These are phyloP conservation scores for Coemansia sp. DNA, from an alignment of 192 early-diverging fungal species.

Conservation along the genomic window DNA sequence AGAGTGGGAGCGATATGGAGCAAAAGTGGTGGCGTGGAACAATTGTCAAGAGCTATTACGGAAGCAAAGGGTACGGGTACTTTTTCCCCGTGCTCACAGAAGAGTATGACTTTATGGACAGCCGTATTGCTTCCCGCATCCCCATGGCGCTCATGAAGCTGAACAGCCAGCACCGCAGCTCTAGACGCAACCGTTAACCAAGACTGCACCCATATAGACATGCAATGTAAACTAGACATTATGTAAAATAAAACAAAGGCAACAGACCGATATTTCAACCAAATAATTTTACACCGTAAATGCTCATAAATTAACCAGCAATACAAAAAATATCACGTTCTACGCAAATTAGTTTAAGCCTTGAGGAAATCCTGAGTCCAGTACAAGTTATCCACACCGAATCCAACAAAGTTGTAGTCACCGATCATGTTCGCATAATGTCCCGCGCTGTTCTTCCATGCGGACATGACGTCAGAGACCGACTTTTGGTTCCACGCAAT, in stretches of 20 bases:
- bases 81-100: slow-evolving; percentile 46
- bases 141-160: slow-evolving; percentile 28
- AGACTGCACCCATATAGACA: neutral
- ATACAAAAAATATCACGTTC: too few relatives aligned
- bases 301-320: too few relatives aligned
- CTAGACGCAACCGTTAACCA: slow-evolving; percentile 5
- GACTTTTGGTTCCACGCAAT: slow-evolving; percentile 47
- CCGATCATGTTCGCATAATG: slow-evolving; percentile 55
- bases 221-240: neutral
- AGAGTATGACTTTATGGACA: slow-evolving; percentile 44
- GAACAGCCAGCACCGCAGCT: slow-evolving; percentile 17
- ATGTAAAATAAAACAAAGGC: too few relatives aligned
- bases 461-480: slow-evolving; percentile 36
- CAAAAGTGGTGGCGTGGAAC: slow-evolving; percentile 44
- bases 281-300: too few relatives aligned
- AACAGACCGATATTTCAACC: too few relatives aligned
- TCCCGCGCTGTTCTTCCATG: slow-evolving; percentile 48
- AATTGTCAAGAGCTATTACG: slow-evolving; percentile 39
- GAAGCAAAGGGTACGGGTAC: slow-evolving; percentile 36
- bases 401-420: slow-evolving; percentile 48
- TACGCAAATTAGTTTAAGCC: neutral
- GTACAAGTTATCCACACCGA: slow-evolving; percentile 39
- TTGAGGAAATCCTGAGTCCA: slow-evolving; percentile 52
- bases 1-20: slow-evolving; percentile 18
- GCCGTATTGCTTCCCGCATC: slow-evolving; percentile 36